A percentile compares a stretch with the other conserved stretches of the same genome.
Evolutionary conservation across 805 yeast species (phyloP).

Genomic region (Yamadazyma endophytica): DNA sequence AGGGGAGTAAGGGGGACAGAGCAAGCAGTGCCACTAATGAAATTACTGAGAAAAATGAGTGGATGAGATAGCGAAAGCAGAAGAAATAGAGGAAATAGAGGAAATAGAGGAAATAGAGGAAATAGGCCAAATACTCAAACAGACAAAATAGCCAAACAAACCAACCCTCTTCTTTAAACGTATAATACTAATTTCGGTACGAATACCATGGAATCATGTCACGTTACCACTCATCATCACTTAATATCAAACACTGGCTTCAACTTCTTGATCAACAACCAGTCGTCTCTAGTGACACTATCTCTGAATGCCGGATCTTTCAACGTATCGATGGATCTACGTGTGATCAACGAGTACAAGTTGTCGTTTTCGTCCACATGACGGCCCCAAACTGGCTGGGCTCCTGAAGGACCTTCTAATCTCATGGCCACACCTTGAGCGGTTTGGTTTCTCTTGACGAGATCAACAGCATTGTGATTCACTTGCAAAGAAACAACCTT

Average conservation of each 20-base stretch:
- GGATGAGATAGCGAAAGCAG: too few relatives aligned
- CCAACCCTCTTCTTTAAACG: too few relatives aligned
- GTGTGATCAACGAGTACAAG: slow-evolving; percentile 82
- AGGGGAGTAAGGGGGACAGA: too few relatives aligned
- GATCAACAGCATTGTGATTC: slow-evolving; percentile 78
- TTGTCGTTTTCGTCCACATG: slow-evolving; percentile 93
- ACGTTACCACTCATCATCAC: slow-evolving; percentile 26
- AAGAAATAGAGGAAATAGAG: too few relatives aligned
- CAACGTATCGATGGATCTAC: slow-evolving; percentile 93
- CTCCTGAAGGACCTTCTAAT: slow-evolving; percentile 85
- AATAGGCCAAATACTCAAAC: too few relatives aligned
- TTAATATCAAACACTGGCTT: slow-evolving; percentile 85
- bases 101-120: too few relatives aligned
- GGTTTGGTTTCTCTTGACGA: slow-evolving; percentile 91
- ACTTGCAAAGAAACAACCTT: slow-evolving; percentile 91
- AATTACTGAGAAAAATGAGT: too few relatives aligned
- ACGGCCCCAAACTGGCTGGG: slow-evolving; percentile 98
- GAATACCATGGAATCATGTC: too few relatives aligned
- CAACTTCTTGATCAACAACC: slow-evolving; percentile 86
- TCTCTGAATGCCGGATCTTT: slow-evolving; percentile 98
- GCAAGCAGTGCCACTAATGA: too few relatives aligned
- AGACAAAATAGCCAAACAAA: too few relatives aligned
- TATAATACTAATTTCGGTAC: too few relatives aligned
- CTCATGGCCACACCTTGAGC: slow-evolving; percentile 99
- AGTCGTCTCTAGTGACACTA: slow-evolving; percentile 89